Evolutionary conservation across 345 rosid genomes (phyloP), one percentile per base, ranked within the genome.

Genomic region (Zanthoxylum bungeanum): DNA sequence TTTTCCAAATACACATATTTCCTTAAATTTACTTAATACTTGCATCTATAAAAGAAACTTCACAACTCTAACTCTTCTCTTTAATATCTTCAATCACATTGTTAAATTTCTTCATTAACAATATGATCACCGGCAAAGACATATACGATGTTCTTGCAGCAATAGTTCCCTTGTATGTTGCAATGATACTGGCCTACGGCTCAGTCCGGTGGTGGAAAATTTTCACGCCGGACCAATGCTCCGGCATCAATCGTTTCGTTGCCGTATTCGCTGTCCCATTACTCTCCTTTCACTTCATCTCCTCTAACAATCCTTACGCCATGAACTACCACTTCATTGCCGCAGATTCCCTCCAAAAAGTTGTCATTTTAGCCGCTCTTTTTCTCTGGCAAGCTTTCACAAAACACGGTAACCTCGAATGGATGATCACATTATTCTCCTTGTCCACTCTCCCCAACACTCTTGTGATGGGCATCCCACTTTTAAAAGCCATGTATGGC

Each of bases 401-500:
- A 66, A 77, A 59, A 24, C 63, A 73, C 7, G 83, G 85, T 7
- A 77, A 75, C 0, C 31, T 86, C 1, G 88, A 86, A 47, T 86
- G 90, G 90, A 73, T 79, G 55, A 84, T 86, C 31, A 84, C 88
- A 0, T 73, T 86, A 42, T 86, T 82, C 73, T 84, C 88, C 0
- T 78, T 86, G 31, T 65, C 86, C 4, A 77, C 86, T 6, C 83
- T 86, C 5, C 88, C 87, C 12, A 86, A 82, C 81, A 86, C 86
- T 21, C 83, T 86, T 2, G 82, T 86, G 22, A 79, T 86, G 88
- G 90, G 90, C 9, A 81, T 86, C 14, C 90, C 90, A 17, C 70
- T 86, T 1, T 64, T 86, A 14, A 80, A 76, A 61, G 85, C 88
- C 65, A 86, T 86, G 90, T 84, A 86, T 62, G 90, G 90, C n/a